A percentile compares a stretch with the other conserved stretches of the same genome.
Evolutionary conservation across 2,329 filamentous ascomycete genomes (phyloP).

Genomic region (Xylaria sp.): DNA sequence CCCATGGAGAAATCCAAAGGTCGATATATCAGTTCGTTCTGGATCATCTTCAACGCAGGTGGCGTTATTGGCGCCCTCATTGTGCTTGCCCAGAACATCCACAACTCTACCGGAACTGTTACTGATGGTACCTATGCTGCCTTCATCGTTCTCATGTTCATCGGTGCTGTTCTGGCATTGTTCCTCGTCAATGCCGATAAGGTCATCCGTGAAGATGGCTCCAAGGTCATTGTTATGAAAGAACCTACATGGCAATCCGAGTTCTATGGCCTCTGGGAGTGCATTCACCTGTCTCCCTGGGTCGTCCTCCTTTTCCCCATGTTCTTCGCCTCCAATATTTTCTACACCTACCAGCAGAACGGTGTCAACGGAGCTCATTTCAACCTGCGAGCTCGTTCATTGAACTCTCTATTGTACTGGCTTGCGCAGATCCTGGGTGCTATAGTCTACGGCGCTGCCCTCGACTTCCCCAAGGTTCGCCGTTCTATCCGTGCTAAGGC

Average conservation of each 20-base stretch:
- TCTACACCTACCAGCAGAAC: conserved; percentile 83
- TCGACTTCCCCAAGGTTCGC: conserved; percentile 67
- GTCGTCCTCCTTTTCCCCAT: conserved; percentile 79
- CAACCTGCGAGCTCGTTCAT: conserved; percentile 73
- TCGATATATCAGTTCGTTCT: conserved; percentile 89
- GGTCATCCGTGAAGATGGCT: conserved; percentile 75
- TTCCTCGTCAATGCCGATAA: conserved; percentile 71
- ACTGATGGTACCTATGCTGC: conserved; percentile 78
- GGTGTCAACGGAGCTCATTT: conserved; percentile 75
- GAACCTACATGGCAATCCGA: conserved; percentile 80
- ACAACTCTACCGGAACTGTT: conserved; percentile 62
- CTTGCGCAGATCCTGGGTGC: conserved; percentile 77
- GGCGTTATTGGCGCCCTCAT: conserved; percentile 86
- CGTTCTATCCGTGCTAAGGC: conserved; percentile 71
- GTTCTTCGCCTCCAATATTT: conserved; percentile 84
- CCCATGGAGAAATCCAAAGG: conserved; percentile 84
- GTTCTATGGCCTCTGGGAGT: conserved; percentile 72
- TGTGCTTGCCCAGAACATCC: conserved; percentile 77
- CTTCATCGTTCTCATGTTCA: conserved; percentile 76
- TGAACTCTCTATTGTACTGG: conserved; percentile 79
- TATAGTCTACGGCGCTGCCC: conserved; percentile 70
- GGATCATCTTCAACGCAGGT: conserved; percentile 94
- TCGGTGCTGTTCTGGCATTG: conserved; percentile 71
- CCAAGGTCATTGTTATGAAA: conserved; percentile 78
- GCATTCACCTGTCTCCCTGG: conserved; percentile 70